phyloP scores from a whole-genome alignment of 306 rosid species.

The Dalbergia cochinchinensis region DNA sequence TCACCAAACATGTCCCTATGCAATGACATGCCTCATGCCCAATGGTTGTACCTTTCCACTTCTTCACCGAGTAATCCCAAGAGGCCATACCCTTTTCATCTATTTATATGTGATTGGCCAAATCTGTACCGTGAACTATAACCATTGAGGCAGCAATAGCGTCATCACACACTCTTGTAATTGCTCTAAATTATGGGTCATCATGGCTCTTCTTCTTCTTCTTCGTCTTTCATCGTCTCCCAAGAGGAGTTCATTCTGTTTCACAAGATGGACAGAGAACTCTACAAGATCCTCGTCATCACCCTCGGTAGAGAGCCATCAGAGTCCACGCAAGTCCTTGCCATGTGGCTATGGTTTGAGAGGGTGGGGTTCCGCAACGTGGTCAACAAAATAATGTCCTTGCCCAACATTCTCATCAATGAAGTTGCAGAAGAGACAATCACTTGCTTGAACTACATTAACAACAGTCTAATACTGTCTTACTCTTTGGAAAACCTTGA shows the following conservation, averaged over 20 bases:
- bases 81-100: conserved; percentile 33
- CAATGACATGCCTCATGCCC: conserved; percentile 22
- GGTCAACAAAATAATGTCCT: conserved; percentile 45
- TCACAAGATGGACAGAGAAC: conserved; percentile 68
- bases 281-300: conserved; percentile 57
- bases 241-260: conserved; percentile 60
- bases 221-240: conserved; percentile 12
- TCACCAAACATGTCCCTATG: conserved; percentile 5
- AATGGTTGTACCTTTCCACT: conserved; percentile 18
- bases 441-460: conserved; percentile 54
- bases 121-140: conserved; percentile 15
- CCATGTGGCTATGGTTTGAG: conserved; percentile 86
- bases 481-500: conserved; percentile 33
- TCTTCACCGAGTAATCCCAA: background rate
- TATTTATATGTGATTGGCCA: conserved; percentile 3
- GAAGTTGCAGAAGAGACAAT: conserved; percentile 72
- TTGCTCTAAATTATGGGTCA: conserved; percentile 27
- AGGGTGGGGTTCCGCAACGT: conserved; percentile 53
- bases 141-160: background rate
- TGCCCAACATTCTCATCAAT: conserved; percentile 60
- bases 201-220: background rate
- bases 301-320: conserved; percentile 61
- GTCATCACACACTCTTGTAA: background rate
- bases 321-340: conserved; percentile 67
- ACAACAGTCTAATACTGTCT: background rate